Conservation (phyloP, 1,139 yeast genomes). For the Candida sp. region DNA sequence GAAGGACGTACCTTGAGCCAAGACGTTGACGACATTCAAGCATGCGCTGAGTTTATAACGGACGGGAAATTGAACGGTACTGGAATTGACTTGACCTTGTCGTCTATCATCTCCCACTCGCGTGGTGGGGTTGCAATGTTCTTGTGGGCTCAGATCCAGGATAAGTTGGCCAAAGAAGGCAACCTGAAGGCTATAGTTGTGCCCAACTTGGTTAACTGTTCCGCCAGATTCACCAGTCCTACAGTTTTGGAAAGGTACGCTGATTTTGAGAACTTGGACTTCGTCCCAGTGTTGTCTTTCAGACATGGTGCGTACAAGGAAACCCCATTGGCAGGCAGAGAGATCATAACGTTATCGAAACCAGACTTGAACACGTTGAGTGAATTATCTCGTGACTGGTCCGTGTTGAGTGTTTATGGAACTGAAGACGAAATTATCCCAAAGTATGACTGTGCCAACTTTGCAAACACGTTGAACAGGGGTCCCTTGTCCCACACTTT, state of each 20-base stretch:
- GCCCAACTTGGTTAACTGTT: conserved; percentile 73
- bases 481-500: conserved; percentile 58
- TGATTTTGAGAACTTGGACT: conserved; percentile 19
- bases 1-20: conserved; percentile 61
- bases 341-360: conserved; percentile 56
- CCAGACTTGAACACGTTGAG: conserved; percentile 51
- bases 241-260: conserved; percentile 43
- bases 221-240: conserved; percentile 58
- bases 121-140: conserved; percentile 84
- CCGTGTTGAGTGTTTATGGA: conserved; percentile 77
- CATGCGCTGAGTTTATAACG: conserved; percentile 49
- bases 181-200: conserved; percentile 39
- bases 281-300: conserved; percentile 18
- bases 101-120: conserved; percentile 73
- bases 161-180: conserved; percentile 29
- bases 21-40: conserved; percentile 72
- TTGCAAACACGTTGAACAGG: conserved; percentile 58
- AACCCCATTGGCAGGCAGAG: conserved; percentile 51
- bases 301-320: conserved; percentile 54
- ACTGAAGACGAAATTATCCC: conserved; percentile 69
- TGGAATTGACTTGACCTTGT: conserved; percentile 48
- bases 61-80: conserved; percentile 38
- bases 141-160: conserved; percentile 63
- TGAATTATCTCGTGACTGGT: conserved; percentile 48
- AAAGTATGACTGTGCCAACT: conserved; percentile 59